A percentile compares a stretch with the other conserved stretches of the same genome.
phyloP scores from a whole-genome alignment of 2,329 filamentous ascomycete genomes.

The Fusarium metavorans region DNA sequence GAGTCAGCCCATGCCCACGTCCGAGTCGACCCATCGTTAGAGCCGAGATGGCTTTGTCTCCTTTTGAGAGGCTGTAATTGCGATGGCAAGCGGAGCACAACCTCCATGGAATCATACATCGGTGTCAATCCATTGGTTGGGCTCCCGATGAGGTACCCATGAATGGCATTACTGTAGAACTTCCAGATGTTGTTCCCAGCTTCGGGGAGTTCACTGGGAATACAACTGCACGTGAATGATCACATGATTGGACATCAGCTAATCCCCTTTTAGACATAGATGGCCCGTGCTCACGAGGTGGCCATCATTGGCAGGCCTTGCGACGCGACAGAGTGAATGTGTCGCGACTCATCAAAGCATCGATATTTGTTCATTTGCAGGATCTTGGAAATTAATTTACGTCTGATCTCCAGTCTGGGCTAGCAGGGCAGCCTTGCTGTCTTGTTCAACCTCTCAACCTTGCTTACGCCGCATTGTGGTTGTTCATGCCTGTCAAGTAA shows the following conservation, averaged over 20 bases:
- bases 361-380: slow-evolving; percentile 9
- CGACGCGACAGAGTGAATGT: slow-evolving; percentile 27
- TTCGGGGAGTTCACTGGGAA: background rate
- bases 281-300: slow-evolving; percentile 19
- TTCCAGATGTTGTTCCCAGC: background rate
- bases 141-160: background rate
- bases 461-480: slow-evolving; percentile 5
- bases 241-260: background rate
- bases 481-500: slow-evolving; percentile 1
- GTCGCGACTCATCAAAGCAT: slow-evolving; percentile 25
- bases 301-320: background rate
- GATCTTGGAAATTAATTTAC: slow-evolving; percentile 4
- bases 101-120: background rate
- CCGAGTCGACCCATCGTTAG: slow-evolving; percentile 32
- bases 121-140: background rate
- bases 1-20: slow-evolving; percentile 22
- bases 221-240: background rate
- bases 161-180: background rate
- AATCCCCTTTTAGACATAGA: background rate
- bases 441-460: slow-evolving; percentile 13
- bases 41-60: slow-evolving; percentile 21
- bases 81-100: background rate
- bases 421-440: slow-evolving; percentile 9
- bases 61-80: slow-evolving; percentile 3
- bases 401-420: background rate